Percentiles rank a stretch among this genome's conserved stretches.
Conservation (phyloP, 1,139 yeast genomes). For the Kodamaea alishanica region DNA sequence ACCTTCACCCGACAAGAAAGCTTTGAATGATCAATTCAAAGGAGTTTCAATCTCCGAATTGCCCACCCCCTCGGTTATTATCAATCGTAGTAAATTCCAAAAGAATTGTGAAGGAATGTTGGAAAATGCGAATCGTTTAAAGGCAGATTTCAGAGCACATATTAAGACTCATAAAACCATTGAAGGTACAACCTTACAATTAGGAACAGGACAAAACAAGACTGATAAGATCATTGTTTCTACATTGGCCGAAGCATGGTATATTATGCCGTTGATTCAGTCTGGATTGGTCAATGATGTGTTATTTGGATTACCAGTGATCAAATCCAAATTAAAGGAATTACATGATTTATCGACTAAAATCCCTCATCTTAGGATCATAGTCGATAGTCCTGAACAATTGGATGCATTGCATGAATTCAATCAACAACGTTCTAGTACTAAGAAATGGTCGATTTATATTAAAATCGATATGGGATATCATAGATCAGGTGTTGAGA, state of each 20-base stretch:
- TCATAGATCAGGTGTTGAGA: constrained; percentile 57
- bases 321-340: constrained; percentile 50
- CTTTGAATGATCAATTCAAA: constrained; percentile 20
- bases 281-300: constrained; percentile 52
- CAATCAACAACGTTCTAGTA: constrained; percentile 18
- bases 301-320: constrained; percentile 67
- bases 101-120: constrained; percentile 32
- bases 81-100: constrained; percentile 30
- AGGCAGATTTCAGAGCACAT: constrained; percentile 57
- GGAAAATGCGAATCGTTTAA: constrained; percentile 23
- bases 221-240: constrained; percentile 62
- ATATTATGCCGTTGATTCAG: constrained; percentile 41
- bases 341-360: constrained; percentile 40
- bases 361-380: constrained; percentile 47
- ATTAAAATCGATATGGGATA: constrained; percentile 61
- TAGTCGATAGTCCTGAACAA: constrained; percentile 62
- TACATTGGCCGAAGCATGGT: constrained; percentile 65
- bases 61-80: constrained; percentile 56
- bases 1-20: constrained; percentile 21
- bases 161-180: constrained; percentile 68
- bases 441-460: constrained; percentile 51
- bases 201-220: constrained; percentile 20
- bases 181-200: constrained; percentile 34
- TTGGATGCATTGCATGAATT: constrained; percentile 43
- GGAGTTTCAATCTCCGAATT: constrained; percentile 29